Evolutionary conservation across 192 early-diverging fungal genomes (phyloP).

Genomic region (Globomyces pollinis-pini): DNA sequence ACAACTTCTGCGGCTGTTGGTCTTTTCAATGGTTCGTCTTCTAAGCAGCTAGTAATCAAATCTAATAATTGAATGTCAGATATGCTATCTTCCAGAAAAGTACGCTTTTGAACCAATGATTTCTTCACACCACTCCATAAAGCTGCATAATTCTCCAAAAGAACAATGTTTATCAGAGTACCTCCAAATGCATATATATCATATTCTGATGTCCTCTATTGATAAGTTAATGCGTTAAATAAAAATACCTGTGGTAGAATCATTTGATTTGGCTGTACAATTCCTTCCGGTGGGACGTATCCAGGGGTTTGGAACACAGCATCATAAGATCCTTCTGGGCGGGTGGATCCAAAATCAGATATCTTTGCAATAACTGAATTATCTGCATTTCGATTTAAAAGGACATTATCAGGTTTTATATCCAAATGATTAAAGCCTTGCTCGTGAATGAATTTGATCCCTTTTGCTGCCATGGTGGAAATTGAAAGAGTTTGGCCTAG

Average conservation of each 20-base stretch:
- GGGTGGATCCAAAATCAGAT: conserved; percentile 6
- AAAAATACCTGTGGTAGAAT: not conserved
- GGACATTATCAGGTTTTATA: not conserved
- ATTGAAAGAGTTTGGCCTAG: not conserved
- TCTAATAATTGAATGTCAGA: not conserved
- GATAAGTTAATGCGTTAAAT: no score
- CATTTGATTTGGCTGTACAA: no score
- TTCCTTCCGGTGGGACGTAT: conserved; percentile 6
- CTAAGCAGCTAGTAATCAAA: not conserved
- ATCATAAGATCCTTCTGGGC: not conserved
- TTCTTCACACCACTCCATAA: not conserved
- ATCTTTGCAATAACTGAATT: conserved; percentile 6
- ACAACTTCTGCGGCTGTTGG: not conserved
- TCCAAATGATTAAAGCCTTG: not conserved
- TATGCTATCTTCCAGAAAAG: not conserved
- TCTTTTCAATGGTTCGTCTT: not conserved
- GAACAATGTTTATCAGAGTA: not conserved
- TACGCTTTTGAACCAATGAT: not conserved
- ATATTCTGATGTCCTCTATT: conserved; percentile 4
- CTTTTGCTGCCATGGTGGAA: not conserved
- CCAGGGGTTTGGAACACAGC: conserved; percentile 4
- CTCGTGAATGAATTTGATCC: conserved; percentile 3
- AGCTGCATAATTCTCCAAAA: not conserved
- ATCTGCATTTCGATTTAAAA: not conserved
- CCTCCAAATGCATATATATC: conserved; percentile 11